Evolutionary conservation across 805 yeast species (phyloP), one percentile per base, ranked within the genome.

Genomic region (Candida broadrunensis): DNA sequence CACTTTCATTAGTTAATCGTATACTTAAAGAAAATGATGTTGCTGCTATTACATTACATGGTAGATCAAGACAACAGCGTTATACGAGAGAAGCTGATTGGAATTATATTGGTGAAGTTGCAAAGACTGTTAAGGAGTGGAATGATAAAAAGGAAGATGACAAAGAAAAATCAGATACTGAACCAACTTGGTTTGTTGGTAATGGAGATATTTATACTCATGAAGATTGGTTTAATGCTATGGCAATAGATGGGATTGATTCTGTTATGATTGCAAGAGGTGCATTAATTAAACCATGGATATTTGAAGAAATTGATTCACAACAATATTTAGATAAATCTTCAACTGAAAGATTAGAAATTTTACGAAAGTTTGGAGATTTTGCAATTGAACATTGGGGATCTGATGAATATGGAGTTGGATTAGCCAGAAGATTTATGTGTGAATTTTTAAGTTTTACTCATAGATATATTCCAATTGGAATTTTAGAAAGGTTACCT

Each of bases 221-320:
- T 67, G 85, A 85, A 54, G 98, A 93, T 58, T 93, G 96, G 95
- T 77, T 88, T 61, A 73, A 70, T 25, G 89, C 85, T 9, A 71
- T 82, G 32, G 63, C 67, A 20, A 76, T 80, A 36, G 77, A 77
- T 23, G 85, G 85, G 17, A 81, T 91, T 43, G 99, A 93, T 65
- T 81, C 93, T 23, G 95, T 89, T 14, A 93, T 95, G 97, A 88
- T 93, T 40, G 99, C 98, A 2, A 78, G 99, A 56, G 99, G 98
- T 41, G 98, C 98, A 2, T 75, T 93, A 49, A 90, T 93, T 60
- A 93, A 93, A 65, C 99, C 99, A 26, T 93, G 99, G 99, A 87
- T 93, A 38, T 93, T 91, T 52, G 97, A 93, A 67, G 99, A 93
- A 65, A 78, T 93, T 42, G 95, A 91, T 43, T 73, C 91, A 5